Evolutionary conservation across 2,329 filamentous ascomycete species (phyloP).

Genomic region (Elsinoe arachidis): DNA sequence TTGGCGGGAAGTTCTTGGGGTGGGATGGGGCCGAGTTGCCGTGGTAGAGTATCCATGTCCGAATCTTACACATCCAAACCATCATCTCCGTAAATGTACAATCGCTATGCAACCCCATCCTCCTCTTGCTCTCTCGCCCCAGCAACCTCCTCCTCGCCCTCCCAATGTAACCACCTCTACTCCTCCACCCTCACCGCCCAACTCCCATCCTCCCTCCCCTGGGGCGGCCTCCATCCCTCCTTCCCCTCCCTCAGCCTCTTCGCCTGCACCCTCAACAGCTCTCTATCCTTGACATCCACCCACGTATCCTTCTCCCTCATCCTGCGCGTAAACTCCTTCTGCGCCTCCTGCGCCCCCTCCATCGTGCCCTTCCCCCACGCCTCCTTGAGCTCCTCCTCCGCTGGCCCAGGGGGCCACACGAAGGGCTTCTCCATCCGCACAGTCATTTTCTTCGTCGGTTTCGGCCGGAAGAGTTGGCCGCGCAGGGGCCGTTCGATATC

Average conservation of each 20-base stretch:
- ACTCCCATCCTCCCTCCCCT: conserved; percentile 9
- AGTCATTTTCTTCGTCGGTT: conserved; percentile 82
- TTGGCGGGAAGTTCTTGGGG: not conserved
- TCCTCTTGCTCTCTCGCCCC: not conserved
- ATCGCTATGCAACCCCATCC: not conserved
- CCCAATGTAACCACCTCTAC: not conserved
- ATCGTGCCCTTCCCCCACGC: conserved; percentile 24
- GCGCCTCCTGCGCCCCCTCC: conserved; percentile 26
- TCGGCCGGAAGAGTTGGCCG: conserved; percentile 55
- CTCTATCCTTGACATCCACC: conserved; percentile 32
- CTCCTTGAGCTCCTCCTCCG: conserved; percentile 50
- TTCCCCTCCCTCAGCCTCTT: conserved; percentile 52
- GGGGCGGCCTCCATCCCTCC: conserved; percentile 46
- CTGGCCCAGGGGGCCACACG: conserved; percentile 68
- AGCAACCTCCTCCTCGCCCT: not conserved
- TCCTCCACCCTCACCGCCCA: conserved; percentile 8
- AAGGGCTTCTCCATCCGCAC: conserved; percentile 83
- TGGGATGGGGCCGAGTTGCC: not conserved
- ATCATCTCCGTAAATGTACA: not conserved
- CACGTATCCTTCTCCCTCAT: conserved; percentile 30
- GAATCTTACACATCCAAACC: not conserved
- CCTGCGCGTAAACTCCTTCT: conserved; percentile 31
- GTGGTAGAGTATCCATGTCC: not conserved
- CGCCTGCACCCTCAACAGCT: conserved; percentile 51
- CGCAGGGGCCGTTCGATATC: conserved; percentile 33